These are phyloP conservation scores for Cardamine resedifolia DNA, from an alignment of 345 rosid genomes.

Conservation along the genomic window DNA sequence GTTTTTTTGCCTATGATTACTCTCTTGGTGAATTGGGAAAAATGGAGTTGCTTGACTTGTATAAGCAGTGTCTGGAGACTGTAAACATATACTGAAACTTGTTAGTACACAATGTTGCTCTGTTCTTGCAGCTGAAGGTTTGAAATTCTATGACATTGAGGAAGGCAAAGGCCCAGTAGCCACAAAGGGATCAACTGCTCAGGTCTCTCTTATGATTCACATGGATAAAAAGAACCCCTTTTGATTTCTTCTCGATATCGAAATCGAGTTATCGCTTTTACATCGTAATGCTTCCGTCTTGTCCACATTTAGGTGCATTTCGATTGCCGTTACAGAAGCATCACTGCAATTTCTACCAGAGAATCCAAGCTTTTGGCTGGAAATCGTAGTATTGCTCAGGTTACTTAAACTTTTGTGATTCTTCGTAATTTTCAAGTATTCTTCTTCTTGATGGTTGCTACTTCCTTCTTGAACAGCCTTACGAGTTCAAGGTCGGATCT, in stretches of 20 bases:
- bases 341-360: conserved; percentile 79
- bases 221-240: background rate
- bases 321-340: conserved; percentile 68
- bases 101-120: conserved; percentile 14
- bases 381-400: conserved; percentile 90
- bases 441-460: conserved; percentile 1
- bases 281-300: background rate
- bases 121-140: conserved; percentile 62
- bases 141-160: conserved; percentile 76
- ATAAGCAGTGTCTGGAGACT: background rate
- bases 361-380: conserved; percentile 96
- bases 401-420: conserved; percentile 18
- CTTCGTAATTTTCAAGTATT: background rate
- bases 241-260: background rate
- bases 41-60: conserved; percentile 5
- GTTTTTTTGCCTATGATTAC: background rate
- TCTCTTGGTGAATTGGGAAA: background rate
- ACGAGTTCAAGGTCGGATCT: conserved; percentile 83
- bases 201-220: conserved; percentile 43
- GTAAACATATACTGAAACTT: conserved; percentile 15
- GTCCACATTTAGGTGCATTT: conserved; percentile 65
- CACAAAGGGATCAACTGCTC: conserved; percentile 69
- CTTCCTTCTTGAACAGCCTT: conserved; percentile 51
- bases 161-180: conserved; percentile 86
- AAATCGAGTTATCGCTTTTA: background rate